phyloP scores from a whole-genome alignment of 148 eudicot species.

The Hydrangea macrophylla region DNA sequence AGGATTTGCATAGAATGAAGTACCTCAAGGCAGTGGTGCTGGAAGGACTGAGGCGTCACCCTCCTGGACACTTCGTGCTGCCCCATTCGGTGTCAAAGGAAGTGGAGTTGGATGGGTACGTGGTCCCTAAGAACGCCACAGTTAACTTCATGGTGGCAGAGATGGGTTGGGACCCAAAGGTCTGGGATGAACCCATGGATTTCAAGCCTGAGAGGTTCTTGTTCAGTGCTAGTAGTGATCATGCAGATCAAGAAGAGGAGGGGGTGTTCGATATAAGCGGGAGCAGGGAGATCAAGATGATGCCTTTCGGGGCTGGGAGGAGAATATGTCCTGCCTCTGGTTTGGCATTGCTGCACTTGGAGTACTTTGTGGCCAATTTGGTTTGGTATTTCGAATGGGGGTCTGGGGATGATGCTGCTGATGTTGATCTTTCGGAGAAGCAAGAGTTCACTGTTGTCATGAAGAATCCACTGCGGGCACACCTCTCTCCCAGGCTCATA shows the following conservation, averaged over 20 bases:
- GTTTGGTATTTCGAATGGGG: slow-evolving; percentile 64
- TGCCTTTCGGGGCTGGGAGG: slow-evolving; percentile 76
- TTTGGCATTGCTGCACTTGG: slow-evolving; percentile 65
- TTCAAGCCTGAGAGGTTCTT: slow-evolving; percentile 68
- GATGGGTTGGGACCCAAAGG: slow-evolving; percentile 58
- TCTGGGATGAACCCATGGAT: slow-evolving; percentile 65
- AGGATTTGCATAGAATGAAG: slow-evolving; percentile 42
- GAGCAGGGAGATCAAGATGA: slow-evolving; percentile 70
- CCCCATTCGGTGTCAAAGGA: slow-evolving; percentile 55
- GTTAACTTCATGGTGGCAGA: slow-evolving; percentile 66
- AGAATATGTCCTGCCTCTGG: slow-evolving; percentile 54
- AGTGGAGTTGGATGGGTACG: slow-evolving; percentile 47
- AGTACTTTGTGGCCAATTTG: slow-evolving; percentile 65
- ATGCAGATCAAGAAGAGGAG: not conserved
- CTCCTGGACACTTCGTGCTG: slow-evolving; percentile 62
- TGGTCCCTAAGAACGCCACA: slow-evolving; percentile 37
- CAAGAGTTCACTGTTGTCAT: slow-evolving; percentile 52
- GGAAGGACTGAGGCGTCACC: slow-evolving; percentile 71
- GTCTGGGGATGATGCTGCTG: slow-evolving; percentile 32
- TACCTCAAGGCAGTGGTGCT: slow-evolving; percentile 66
- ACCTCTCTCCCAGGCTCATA: slow-evolving; percentile 29
- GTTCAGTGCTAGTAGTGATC: not conserved
- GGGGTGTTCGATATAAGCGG: slow-evolving; percentile 48
- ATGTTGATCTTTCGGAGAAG: slow-evolving; percentile 59
- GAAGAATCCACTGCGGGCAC: slow-evolving; percentile 54